Percentiles rank a stretch among this genome's conserved stretches.
Conservation (phyloP, 1,284 basidiomycete species). For the Uromyces viciae-fabae region DNA sequence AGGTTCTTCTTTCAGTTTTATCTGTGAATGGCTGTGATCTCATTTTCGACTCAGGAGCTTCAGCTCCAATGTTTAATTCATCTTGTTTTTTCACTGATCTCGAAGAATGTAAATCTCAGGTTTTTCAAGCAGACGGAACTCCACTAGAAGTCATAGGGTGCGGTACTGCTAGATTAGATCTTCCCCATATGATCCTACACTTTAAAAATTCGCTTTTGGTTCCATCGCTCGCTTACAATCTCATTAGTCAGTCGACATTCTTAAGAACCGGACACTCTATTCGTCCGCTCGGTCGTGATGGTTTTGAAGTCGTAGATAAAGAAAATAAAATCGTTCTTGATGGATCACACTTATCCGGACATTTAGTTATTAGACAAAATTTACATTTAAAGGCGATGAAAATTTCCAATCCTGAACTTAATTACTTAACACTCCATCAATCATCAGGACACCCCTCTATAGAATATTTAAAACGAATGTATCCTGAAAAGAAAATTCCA, state of each 20-base stretch:
- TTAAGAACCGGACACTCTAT: neutral
- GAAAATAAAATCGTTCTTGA: neutral
- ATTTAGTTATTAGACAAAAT: neutral
- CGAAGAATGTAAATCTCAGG: neutral
- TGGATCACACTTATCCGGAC: neutral
- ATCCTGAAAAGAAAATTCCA: neutral
- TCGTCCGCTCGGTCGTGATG: neutral
- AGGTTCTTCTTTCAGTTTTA: neutral
- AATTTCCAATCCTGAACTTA: neutral
- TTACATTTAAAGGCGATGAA: neutral
- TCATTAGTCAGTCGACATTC: neutral
- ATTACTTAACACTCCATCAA: slow-evolving; percentile 4
- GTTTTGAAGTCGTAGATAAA: neutral
- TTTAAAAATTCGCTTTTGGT: neutral
- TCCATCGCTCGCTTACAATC: neutral
- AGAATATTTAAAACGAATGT: slow-evolving; percentile 16
- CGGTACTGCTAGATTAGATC: neutral
- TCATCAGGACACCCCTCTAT: neutral
- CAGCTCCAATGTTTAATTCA: slow-evolving; percentile 3
- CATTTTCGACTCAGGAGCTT: neutral
- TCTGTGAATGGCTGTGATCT: neutral
- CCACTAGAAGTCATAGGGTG: neutral
- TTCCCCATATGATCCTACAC: neutral
- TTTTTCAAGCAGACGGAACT: neutral
- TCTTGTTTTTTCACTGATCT: neutral